A percentile compares a stretch with the other conserved stretches of the same genome.
Evolutionary conservation across 2,329 filamentous ascomycete genomes (phyloP).

Genomic region (Fusarium tanahbumbuense): DNA sequence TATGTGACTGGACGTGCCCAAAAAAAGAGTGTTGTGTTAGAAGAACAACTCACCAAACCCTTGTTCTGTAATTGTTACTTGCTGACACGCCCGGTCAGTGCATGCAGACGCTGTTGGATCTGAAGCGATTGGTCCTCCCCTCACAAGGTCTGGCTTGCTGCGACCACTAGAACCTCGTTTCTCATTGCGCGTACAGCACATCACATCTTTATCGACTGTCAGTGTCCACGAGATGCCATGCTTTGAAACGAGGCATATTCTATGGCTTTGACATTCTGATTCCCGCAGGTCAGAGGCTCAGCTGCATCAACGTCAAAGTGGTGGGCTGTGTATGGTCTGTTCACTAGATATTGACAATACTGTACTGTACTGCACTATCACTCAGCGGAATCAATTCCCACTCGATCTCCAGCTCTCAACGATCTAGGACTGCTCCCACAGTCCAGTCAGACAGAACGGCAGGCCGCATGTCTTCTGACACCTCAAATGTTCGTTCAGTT

Average conservation of each 20-base stretch:
- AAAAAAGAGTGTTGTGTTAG: conserved; percentile 24
- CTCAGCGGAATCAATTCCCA: neutral
- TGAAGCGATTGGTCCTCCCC: conserved; percentile 27
- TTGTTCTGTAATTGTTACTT: conserved; percentile 12
- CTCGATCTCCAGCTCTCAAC: neutral
- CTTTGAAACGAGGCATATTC: conserved; percentile 32
- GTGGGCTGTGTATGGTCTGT: conserved; percentile 24
- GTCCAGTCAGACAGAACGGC: conserved; percentile 21
- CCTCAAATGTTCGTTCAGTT: conserved; percentile 14
- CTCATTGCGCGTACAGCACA: conserved; percentile 28
- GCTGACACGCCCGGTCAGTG: conserved; percentile 33
- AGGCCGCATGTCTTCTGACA: conserved; percentile 31
- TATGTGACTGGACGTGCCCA: conserved; percentile 6
- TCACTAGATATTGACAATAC: neutral
- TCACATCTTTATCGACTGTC: neutral
- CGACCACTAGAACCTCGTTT: conserved; percentile 34
- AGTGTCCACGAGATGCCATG: conserved; percentile 29
- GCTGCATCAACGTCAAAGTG: conserved; percentile 13
- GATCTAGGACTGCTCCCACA: conserved; percentile 17
- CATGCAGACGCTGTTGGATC: conserved; percentile 16
- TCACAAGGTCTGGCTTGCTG: conserved; percentile 33
- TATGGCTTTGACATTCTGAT: neutral
- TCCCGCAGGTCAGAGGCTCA: conserved; percentile 26
- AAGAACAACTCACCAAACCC: conserved; percentile 18
- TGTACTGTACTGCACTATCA: neutral